phyloP scores from a whole-genome alignment of 2,329 filamentous ascomycete species.

The Fusarium pilosicola region DNA sequence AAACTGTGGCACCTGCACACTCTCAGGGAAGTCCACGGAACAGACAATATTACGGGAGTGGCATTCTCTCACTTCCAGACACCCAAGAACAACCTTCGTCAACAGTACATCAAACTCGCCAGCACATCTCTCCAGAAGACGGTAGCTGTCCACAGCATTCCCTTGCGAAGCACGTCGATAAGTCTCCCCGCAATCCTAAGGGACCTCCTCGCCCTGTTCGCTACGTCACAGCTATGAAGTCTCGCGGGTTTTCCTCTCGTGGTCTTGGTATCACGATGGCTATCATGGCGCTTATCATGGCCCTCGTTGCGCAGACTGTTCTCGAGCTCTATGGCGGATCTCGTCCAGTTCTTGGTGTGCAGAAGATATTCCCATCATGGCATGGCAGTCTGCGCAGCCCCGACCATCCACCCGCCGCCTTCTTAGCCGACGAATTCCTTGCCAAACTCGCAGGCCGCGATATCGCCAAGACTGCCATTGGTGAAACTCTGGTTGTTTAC shows the following conservation, averaged over 20 bases:
- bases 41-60: conserved; percentile 67
- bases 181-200: conserved; percentile 49
- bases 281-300: conserved; percentile 68
- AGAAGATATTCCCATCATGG: conserved; percentile 64
- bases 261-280: conserved; percentile 64
- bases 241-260: conserved; percentile 61
- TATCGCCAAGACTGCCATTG: conserved; percentile 42
- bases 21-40: conserved; percentile 63
- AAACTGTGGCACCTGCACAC: conserved; percentile 64
- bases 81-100: conserved; percentile 57
- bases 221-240: conserved; percentile 74
- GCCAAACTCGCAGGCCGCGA: conserved; percentile 52
- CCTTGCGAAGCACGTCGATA: conserved; percentile 61
- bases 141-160: conserved; percentile 81
- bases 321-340: conserved; percentile 70
- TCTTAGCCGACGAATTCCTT: conserved; percentile 49
- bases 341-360: conserved; percentile 65
- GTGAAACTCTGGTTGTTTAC: conserved; percentile 54
- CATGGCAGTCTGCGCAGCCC: conserved; percentile 46
- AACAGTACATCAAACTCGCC: conserved; percentile 73
- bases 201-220: conserved; percentile 64
- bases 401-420: conserved; percentile 37
- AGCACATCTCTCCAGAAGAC: conserved; percentile 84
- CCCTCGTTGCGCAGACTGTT: conserved; percentile 70
- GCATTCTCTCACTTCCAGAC: conserved; percentile 67